Evolutionary conservation across 2,329 filamentous ascomycete species (phyloP).

Genomic region (Cladophialophora yegresii): DNA sequence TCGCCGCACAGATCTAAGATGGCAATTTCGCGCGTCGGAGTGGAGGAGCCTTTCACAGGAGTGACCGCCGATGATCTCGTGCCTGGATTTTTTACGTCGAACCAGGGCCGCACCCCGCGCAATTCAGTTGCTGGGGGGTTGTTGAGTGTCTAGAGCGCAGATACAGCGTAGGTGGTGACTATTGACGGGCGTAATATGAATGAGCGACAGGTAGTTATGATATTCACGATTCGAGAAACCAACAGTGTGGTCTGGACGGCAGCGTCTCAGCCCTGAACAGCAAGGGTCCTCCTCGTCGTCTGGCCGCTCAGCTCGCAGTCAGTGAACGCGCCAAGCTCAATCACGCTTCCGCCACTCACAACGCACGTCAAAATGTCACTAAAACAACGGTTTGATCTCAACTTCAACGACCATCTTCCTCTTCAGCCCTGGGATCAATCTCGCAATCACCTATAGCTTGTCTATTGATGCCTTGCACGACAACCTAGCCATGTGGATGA

Average conservation of each 20-base stretch:
- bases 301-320: background rate
- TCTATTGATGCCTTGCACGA: background rate
- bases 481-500: background rate
- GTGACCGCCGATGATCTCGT: constrained; percentile 3
- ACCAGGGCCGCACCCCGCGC: background rate
- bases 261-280: background rate
- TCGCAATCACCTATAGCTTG: background rate
- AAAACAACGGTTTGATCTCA: background rate
- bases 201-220: background rate
- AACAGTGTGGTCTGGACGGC: background rate
- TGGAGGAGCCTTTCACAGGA: background rate
- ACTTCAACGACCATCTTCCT: background rate
- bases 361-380: background rate
- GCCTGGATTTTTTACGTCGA: constrained; percentile 3
- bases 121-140: background rate
- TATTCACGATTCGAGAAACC: background rate
- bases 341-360: background rate
- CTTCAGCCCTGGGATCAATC: background rate
- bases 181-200: background rate
- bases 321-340: background rate
- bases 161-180: background rate
- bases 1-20: constrained; percentile 11
- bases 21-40: background rate
- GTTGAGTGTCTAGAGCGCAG: no score
- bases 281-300: background rate